Evolutionary conservation across 345 rosid genomes (phyloP), one percentile per base, ranked within the genome.

Genomic region (Turnera subulata): DNA sequence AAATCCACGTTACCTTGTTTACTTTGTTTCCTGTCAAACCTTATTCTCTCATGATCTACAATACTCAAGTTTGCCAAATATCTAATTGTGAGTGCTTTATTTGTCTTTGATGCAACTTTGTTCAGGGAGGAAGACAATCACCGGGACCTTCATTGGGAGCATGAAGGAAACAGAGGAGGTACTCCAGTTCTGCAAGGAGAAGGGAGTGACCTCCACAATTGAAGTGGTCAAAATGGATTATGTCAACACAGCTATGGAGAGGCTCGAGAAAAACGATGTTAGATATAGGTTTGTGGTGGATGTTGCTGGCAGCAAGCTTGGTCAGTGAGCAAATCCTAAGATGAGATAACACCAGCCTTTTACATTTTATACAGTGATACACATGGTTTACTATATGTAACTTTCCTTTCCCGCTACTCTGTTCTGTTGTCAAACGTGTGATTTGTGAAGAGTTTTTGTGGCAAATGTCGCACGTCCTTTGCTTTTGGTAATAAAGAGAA

Each of bases 181-280:
- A 88, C 84, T 90, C 24, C 78, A 76, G 22, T 85, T 87, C 73
- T 90, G 97, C 68, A 63, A 66, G 56, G 88, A 89, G 43, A 84
- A 83, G 66, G 79, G 67, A 46, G 9, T 93, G 56, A 74, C 70
- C 20, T 86, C 99, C 19, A 80, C 57, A 64, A 85, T 93, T 46
- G 99, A 93, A 68, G 84, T 83, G 43, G 65, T 93, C 59, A 85
- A 85, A 76, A 83, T 93, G 94, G 90, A 89, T 64, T 84, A 86
- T 33, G 45, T 86, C 24, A 86, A 93, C 82, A 79, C 72, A 12
- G 99, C 96, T 7, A 35, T 93, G 5, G 96, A 89, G 65, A 78
- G 99, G 77, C 88, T 89, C 4, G 84, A 85, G 77, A 86, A 87
- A 79, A 93, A 93, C 19, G 97, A 93, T 57, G 99, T 85, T n/a